Evolutionary conservation across 352 stramenopile species (phyloP).

Genomic region (Halophytophthora polymorphica): DNA sequence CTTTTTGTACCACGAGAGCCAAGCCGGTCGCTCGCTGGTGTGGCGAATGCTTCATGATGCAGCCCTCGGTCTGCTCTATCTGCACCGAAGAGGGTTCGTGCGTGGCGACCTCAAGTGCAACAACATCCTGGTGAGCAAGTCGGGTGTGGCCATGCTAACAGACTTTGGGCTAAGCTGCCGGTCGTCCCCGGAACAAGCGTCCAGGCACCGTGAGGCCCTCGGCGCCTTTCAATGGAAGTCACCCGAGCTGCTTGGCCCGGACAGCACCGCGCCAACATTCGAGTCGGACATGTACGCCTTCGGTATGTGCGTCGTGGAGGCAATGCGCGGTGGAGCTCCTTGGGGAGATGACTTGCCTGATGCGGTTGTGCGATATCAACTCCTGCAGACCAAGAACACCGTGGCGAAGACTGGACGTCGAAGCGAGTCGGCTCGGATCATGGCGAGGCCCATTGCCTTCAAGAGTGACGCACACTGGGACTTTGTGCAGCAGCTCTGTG

Average conservation of each 20-base stretch:
- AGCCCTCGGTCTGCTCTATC: slow-evolving; percentile 20
- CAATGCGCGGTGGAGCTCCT: slow-evolving; percentile 24
- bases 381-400: slow-evolving; percentile 5
- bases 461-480: slow-evolving; percentile 9
- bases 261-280: slow-evolving; percentile 16
- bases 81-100: slow-evolving; percentile 21
- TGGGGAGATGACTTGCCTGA: slow-evolving; percentile 19
- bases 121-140: slow-evolving; percentile 13
- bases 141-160: slow-evolving; percentile 20
- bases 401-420: not conserved
- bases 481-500: slow-evolving; percentile 12
- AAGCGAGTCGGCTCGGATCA: slow-evolving; percentile 7
- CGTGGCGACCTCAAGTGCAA: slow-evolving; percentile 24
- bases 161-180: slow-evolving; percentile 22
- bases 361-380: slow-evolving; percentile 7
- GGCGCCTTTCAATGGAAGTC: slow-evolving; percentile 25
- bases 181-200: not conserved
- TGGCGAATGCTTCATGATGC: slow-evolving; percentile 20
- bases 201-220: slow-evolving; percentile 2
- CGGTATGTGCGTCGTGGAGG: too few relatives aligned
- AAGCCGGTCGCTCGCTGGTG: slow-evolving; percentile 3
- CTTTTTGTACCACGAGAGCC: slow-evolving; percentile 15
- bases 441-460: slow-evolving; percentile 6
- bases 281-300: slow-evolving; percentile 32
- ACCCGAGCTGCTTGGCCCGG: slow-evolving; percentile 19